Evolutionary conservation across 371 early-diverging fungal genomes (phyloP), one percentile per base, ranked within the genome.

Genomic region (Mortierella sp.): DNA sequence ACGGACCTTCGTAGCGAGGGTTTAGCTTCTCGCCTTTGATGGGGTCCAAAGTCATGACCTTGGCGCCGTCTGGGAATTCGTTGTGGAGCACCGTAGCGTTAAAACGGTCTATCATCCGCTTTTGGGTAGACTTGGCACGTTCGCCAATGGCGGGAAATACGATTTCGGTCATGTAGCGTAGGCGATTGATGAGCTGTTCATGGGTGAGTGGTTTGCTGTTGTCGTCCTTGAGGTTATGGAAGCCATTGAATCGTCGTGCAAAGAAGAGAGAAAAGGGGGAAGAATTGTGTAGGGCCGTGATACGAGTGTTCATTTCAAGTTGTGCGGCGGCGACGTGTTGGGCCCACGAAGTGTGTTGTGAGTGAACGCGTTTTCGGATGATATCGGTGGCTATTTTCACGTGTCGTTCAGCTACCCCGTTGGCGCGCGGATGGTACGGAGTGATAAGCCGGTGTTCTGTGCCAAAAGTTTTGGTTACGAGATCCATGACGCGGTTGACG

Each of bases 361-460:
- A 34, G 10, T 34, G 10, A 34, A 12, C 54, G 38, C 27, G 66
- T 39, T 21, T 65, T 65, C 13, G 57, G 53, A 47, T 65, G 67
- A 54, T 49, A 59, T 12, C 42, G 3, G 3, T 42, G 3, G 16
- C 42, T 18, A 16, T 10, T 26, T 26, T 26, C 1, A 50, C 50
- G 16, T 50, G 3, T 6, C 50, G 50, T 39, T 68, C 68, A 2
- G 68, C 62, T 1, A 61, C 68, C 19, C 62, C 62, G 45, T 61
- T 68, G 1, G 52, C 61, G 1, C 61, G 42, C 45, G 68, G 61
- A 61, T 67, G 68, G 46, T 61, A 61, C 0, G 68, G 68, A 18
- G 68, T 68, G 19, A 27, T 42, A 12, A 62, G 27, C 2, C 62
- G 54, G 47, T 57, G 61, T 23, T 38, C 10, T 0, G 51, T 43